Evolutionary conservation across 495 filamentous ascomycete genomes (phyloP).

Genomic region (Talaromyces thailandensis): DNA sequence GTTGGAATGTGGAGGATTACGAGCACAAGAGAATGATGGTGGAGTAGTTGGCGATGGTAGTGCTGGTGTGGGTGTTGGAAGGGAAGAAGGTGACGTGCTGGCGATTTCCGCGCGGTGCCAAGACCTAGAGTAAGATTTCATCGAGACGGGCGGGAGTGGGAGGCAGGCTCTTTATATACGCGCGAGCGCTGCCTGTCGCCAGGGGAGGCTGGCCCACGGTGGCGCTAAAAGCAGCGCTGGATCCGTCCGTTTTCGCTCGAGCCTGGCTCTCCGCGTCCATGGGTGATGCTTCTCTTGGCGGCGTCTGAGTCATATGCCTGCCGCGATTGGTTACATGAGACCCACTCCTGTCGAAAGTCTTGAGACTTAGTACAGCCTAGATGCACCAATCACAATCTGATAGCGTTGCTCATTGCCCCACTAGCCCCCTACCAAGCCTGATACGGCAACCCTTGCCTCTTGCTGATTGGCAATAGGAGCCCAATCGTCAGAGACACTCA

Average conservation of each 20-base stretch:
- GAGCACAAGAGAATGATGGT: background rate
- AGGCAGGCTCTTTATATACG: constrained; percentile 40
- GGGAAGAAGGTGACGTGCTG: constrained; percentile 17
- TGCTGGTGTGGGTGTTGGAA: constrained; percentile 17
- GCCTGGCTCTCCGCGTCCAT: constrained; percentile 18
- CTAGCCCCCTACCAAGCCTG: background rate
- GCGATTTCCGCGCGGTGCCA: constrained; percentile 35
- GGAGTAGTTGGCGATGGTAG: background rate
- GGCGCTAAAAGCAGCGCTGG: constrained; percentile 36
- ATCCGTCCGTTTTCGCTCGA: background rate
- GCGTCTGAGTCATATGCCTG: background rate
- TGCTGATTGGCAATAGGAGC: background rate
- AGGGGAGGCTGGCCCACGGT: constrained; percentile 32
- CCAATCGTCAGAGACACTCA: background rate
- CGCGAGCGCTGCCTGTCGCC: constrained; percentile 17
- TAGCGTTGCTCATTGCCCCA: constrained; percentile 17
- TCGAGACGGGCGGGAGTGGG: constrained; percentile 25
- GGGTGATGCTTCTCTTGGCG: constrained; percentile 12
- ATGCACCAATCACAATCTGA: background rate
- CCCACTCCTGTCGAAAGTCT: constrained; percentile 13
- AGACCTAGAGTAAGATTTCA: constrained; percentile 36
- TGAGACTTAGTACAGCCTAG: constrained; percentile 5
- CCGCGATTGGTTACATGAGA: background rate
- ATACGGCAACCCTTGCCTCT: background rate
- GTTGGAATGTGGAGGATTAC: background rate